phyloP scores from a whole-genome alignment of 768 basidiomycete species.

The Boletus patriciae region DNA sequence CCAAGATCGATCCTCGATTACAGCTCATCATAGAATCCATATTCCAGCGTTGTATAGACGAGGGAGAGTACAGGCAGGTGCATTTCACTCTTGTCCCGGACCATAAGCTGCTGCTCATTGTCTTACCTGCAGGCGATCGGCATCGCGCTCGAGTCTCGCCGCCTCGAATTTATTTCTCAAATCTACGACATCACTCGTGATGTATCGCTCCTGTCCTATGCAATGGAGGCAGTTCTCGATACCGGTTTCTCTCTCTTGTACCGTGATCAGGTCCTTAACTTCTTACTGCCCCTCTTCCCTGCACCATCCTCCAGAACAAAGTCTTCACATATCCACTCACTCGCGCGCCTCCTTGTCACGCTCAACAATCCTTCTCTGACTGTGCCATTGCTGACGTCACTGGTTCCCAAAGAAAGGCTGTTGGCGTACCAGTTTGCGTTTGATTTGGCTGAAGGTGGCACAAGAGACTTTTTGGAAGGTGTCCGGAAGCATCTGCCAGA shows the following conservation, averaged over 20 bases:
- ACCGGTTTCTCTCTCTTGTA: slow-evolving; percentile 86
- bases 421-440: slow-evolving; percentile 95
- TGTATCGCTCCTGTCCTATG: slow-evolving; percentile 78
- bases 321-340: slow-evolving; percentile 72
- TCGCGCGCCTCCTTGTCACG: slow-evolving; percentile 89
- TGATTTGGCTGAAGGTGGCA: slow-evolving; percentile 91
- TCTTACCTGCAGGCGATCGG: slow-evolving; percentile 71
- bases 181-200: slow-evolving; percentile 77
- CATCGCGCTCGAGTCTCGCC: slow-evolving; percentile 88
- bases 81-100: slow-evolving; percentile 13
- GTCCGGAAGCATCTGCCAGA: slow-evolving; percentile 68
- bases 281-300: slow-evolving; percentile 85
- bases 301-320: slow-evolving; percentile 66
- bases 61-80: slow-evolving; percentile 91
- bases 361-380: slow-evolving; percentile 81
- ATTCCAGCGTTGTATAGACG: slow-evolving; percentile 79
- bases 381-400: slow-evolving; percentile 65
- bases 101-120: slow-evolving; percentile 9
- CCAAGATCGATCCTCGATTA: slow-evolving; percentile 76
- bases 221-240: slow-evolving; percentile 89
- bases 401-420: slow-evolving; percentile 69
- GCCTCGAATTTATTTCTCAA: slow-evolving; percentile 80
- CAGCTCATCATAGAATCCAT: slow-evolving; percentile 87
- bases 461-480: slow-evolving; percentile 87
- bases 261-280: slow-evolving; percentile 76